A percentile compares a stretch with the other conserved stretches of the same genome.
These are phyloP conservation scores for Pseudocohnilembus persalinus DNA, from an alignment of 169 alveolate genomes.

Conservation along the genomic window DNA sequence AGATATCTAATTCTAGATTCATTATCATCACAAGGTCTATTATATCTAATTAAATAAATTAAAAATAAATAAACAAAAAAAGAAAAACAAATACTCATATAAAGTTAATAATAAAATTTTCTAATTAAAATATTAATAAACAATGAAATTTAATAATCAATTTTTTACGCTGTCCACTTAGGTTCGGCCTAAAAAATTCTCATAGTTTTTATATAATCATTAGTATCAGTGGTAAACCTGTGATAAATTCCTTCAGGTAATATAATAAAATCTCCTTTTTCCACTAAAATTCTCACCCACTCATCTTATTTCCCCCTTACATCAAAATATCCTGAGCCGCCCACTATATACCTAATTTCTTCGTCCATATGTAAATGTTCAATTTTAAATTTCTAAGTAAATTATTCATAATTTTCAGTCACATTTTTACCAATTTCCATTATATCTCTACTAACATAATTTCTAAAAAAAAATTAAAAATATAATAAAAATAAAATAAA, in stretches of 20 bases:
- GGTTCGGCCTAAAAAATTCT: conserved; percentile 28
- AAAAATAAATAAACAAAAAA: no score
- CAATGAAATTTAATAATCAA: background rate
- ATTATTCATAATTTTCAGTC: conserved; percentile 14
- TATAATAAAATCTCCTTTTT: conserved; percentile 26
- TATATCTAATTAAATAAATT: background rate
- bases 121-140: no score
- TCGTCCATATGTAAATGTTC: conserved; percentile 26
- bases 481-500: no score
- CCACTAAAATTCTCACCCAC: conserved; percentile 15
- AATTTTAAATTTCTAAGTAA: background rate
- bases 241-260: conserved; percentile 30
- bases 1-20: background rate
- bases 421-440: conserved; percentile 1
- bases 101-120: no score
- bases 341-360: conserved; percentile 19
- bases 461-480: background rate
- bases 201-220: conserved; percentile 18
- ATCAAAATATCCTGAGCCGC: conserved; percentile 25
- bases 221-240: conserved; percentile 18
- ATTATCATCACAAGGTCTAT: background rate
- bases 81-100: background rate
- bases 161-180: conserved; percentile 11
- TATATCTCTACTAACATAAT: conserved; percentile 4
- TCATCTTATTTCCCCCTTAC: conserved; percentile 13